These are phyloP conservation scores for Amphirosellinia nigrospora DNA, from an alignment of 495 filamentous ascomycete species.

Conservation along the genomic window DNA sequence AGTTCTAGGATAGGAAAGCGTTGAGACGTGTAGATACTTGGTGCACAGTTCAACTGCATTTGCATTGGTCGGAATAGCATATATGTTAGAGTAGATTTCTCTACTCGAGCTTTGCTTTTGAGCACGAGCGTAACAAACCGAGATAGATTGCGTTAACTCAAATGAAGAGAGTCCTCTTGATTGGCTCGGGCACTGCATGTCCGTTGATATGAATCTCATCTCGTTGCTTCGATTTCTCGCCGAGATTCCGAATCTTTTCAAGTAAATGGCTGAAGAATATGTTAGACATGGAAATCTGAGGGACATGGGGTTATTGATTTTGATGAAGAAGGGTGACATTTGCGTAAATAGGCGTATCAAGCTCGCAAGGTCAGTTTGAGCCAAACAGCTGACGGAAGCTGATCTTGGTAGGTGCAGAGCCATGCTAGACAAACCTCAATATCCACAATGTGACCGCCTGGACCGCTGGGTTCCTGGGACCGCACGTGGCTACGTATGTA, in stretches of 20 bases:
- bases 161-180: constrained; percentile 45
- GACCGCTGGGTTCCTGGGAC: constrained; percentile 11
- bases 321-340: not conserved
- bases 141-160: constrained; percentile 20
- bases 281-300: constrained; percentile 23
- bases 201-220: constrained; percentile 35
- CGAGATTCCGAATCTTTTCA: constrained; percentile 50
- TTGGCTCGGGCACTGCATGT: constrained; percentile 37
- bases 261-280: constrained; percentile 46
- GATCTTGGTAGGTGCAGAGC: not conserved
- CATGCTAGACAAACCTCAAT: not conserved
- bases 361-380: not conserved
- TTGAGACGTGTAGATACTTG: not conserved
- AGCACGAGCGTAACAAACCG: not conserved
- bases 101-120: not conserved
- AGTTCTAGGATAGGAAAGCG: not conserved
- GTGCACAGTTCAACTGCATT: not conserved
- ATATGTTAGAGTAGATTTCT: not conserved
- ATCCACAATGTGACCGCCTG: not conserved
- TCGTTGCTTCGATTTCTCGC: constrained; percentile 38
- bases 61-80: not conserved
- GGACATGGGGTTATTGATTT: not conserved
- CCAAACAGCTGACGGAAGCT: not conserved
- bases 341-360: not conserved
- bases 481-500: constrained; percentile 22